Evolutionary conservation across 2,329 filamentous ascomycete genomes (phyloP), one percentile per base, ranked within the genome.

Genomic region (Ophiocordyceps camponoti-leonardi): DNA sequence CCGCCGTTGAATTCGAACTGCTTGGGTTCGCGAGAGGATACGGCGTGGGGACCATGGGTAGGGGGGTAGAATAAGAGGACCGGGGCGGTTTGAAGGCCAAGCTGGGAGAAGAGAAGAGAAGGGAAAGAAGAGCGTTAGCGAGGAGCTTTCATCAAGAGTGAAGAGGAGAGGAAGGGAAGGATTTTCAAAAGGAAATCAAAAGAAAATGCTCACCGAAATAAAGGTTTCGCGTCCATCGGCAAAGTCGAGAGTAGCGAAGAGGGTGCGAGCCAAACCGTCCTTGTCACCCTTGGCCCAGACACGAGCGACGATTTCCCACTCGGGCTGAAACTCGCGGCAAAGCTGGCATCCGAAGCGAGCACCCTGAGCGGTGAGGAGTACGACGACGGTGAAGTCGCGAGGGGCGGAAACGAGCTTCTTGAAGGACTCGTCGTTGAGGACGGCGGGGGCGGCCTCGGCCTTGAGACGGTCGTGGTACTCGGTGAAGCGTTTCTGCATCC

Each of bases 61-160:
- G 92, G 86, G 50, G 78, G 85, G 69, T 92, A 96, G 52, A 94
- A 69, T 41, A 95, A 68, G 41, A 98, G 72, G 37, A 96, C 82
- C 1, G 92, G 92, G 7, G 92, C 92, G 42, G 90, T 95, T 79
- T 94, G 86, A 40, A 98, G 79, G 64, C 84, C 81, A 54, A 96
- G 75, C 90, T 96, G 54, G 39, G 51, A 7, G 37, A 3, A 8
- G 18, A 10, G 19, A 20, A 18, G 2, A 20, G 16, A 20, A 19
- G 12, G 20, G 33, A 33, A 20, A n/a, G 22, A 6, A n/a, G n/a
- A n/a, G n/a, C 16, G 20, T 23, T 42, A 23, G 40, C 40, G 8
- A 37, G 35, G 18, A 37, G 16, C n/a, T n/a, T n/a, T n/a, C n/a
- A n/a, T n/a, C n/a, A n/a, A n/a, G n/a, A n/a, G n/a, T 18, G 16